These are phyloP conservation scores for Schizonepeta tenuifolia DNA, from an alignment of 257 asterid genomes.

Conservation along the genomic window DNA sequence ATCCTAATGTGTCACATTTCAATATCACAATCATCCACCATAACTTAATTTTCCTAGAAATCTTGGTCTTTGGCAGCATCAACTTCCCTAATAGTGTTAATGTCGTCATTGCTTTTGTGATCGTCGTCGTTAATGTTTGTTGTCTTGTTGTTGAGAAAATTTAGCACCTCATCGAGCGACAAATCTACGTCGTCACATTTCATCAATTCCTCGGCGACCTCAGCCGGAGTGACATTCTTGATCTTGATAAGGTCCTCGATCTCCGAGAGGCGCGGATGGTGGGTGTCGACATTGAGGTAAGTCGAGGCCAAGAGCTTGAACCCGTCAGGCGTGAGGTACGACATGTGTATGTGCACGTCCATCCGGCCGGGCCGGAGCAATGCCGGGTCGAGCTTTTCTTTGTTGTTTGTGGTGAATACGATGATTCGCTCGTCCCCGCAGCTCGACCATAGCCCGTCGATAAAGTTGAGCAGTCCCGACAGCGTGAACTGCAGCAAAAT, in stretches of 20 bases:
- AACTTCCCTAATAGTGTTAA: background rate
- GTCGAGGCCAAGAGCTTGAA: slow-evolving; percentile 59
- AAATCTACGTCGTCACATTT: slow-evolving; percentile 60
- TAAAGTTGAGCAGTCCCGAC: slow-evolving; percentile 72
- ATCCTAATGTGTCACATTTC: slow-evolving; percentile 2
- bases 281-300: slow-evolving; percentile 45
- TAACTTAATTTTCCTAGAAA: background rate
- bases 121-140: background rate
- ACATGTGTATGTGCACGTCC: slow-evolving; percentile 86
- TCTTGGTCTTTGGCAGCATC: background rate
- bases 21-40: background rate
- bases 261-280: slow-evolving; percentile 39
- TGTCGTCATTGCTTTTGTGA: background rate
- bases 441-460: slow-evolving; percentile 88
- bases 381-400: slow-evolving; percentile 74
- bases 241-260: slow-evolving; percentile 45
- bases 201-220: slow-evolving; percentile 80
- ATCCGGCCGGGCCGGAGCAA: slow-evolving; percentile 83
- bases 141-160: slow-evolving; percentile 49
- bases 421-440: slow-evolving; percentile 78
- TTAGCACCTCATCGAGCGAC: slow-evolving; percentile 45
- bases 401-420: slow-evolving; percentile 77
- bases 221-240: slow-evolving; percentile 65
- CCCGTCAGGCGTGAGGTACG: slow-evolving; percentile 60
- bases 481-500: slow-evolving; percentile 53